phyloP scores from a whole-genome alignment of 164 flowering plant genomes.

The Litsea cubeba region DNA sequence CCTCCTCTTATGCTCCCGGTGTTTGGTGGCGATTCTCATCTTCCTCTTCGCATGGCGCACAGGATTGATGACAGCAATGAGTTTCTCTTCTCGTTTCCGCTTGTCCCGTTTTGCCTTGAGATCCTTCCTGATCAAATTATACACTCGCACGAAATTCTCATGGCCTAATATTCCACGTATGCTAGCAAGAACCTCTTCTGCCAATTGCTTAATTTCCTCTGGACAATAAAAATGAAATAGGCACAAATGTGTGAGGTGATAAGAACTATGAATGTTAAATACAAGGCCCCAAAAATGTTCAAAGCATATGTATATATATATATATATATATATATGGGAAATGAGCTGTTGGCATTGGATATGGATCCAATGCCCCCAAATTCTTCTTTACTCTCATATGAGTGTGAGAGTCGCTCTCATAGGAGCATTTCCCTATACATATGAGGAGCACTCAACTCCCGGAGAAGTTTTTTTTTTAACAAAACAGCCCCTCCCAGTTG shows the following conservation, averaged over 20 bases:
- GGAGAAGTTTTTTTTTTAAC: too few relatives aligned
- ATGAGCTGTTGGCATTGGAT: too few relatives aligned
- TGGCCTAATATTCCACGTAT: slow-evolving; percentile 42
- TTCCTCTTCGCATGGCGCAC: slow-evolving; percentile 81
- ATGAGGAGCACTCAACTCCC: too few relatives aligned
- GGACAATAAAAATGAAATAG: slow-evolving; percentile 9
- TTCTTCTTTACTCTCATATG: not conserved
- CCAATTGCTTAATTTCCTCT: slow-evolving; percentile 76
- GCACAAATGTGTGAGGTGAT: not conserved
- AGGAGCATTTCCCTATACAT: too few relatives aligned
- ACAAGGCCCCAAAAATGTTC: not conserved
- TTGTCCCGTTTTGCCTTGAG: slow-evolving; percentile 70
- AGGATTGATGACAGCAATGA: slow-evolving; percentile 81
- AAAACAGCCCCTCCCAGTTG: too few relatives aligned
- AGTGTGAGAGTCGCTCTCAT: too few relatives aligned
- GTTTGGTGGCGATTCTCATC: slow-evolving; percentile 55
- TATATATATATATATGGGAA: too few relatives aligned
- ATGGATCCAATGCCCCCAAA: too few relatives aligned
- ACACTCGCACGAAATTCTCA: slow-evolving; percentile 44
- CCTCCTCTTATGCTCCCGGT: slow-evolving; percentile 70
- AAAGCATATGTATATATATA: not conserved
- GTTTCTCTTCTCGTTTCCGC: slow-evolving; percentile 65
- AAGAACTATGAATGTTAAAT: not conserved
- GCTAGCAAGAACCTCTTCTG: slow-evolving; percentile 48
- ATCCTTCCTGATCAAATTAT: slow-evolving; percentile 49